Percentiles rank a stretch among this genome's conserved stretches.
Conservation (phyloP, 2,329 filamentous ascomycete species). For the Aspergillus quadrilineatus region DNA sequence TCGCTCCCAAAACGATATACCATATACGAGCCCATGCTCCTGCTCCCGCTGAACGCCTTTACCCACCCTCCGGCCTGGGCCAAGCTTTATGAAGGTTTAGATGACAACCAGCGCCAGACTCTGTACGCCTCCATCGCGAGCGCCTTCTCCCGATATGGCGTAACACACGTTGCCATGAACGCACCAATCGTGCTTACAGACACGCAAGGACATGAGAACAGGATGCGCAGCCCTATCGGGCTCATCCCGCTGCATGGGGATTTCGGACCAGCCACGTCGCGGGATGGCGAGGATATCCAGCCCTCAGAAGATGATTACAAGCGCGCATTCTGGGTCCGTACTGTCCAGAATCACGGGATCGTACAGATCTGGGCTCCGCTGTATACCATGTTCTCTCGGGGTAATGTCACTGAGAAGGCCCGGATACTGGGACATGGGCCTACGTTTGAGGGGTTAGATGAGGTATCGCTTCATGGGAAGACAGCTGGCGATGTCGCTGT, state of each 20-base stretch:
- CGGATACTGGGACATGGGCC: constrained; percentile 58
- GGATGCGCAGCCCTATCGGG: constrained; percentile 69
- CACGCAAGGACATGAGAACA: constrained; percentile 56
- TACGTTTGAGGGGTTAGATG: constrained; percentile 36
- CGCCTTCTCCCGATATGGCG: constrained; percentile 37
- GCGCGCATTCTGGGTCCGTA: constrained; percentile 73
- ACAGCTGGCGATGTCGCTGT: constrained; percentile 35
- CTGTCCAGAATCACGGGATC: constrained; percentile 74
- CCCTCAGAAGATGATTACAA: constrained; percentile 57
- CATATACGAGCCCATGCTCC: constrained; percentile 58
- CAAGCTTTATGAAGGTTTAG: constrained; percentile 29
- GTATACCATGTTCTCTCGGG: constrained; percentile 92
- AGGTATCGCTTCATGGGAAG: constrained; percentile 24
- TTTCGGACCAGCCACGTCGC: constrained; percentile 59
- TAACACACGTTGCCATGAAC: constrained; percentile 60
- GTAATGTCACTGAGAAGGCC: constrained; percentile 86
- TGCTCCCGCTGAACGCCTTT: constrained; percentile 54
- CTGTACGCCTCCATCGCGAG: constrained; percentile 46
- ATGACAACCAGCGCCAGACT: constrained; percentile 27
- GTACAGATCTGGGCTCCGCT: constrained; percentile 81
- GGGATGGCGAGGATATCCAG: constrained; percentile 21
- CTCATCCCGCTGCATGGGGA: constrained; percentile 70
- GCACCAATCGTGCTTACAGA: constrained; percentile 52
- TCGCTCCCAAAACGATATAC: constrained; percentile 50
- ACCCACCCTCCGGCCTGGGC: constrained; percentile 29